Percentiles rank a stretch among this genome's conserved stretches.
These are phyloP conservation scores for Lachancea quebecensis DNA, from an alignment of 805 yeast genomes.

Conservation along the genomic window DNA sequence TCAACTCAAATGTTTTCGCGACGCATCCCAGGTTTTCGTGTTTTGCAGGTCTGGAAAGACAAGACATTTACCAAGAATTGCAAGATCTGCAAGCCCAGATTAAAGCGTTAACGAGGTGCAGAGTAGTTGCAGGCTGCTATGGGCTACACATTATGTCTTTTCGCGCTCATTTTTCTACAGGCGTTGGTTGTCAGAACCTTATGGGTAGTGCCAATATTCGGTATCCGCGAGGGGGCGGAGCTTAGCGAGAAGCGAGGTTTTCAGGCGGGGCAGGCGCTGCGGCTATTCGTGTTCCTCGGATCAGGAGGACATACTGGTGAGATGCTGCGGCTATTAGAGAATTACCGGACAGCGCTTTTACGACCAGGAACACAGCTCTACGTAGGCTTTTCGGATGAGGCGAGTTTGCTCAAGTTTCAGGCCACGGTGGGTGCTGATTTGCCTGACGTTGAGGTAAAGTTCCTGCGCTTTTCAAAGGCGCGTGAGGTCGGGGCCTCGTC, in stretches of 20 bases:
- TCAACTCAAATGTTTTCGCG: slow-evolving; percentile 4
- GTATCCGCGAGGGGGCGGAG: not conserved
- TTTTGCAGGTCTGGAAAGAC: not conserved
- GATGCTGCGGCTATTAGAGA: slow-evolving; percentile 62
- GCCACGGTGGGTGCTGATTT: slow-evolving; percentile 7
- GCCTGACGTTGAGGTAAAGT: slow-evolving; percentile 12
- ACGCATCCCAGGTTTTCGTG: slow-evolving; percentile 3
- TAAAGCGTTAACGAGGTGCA: not conserved
- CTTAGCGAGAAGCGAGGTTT: not conserved
- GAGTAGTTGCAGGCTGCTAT: not conserved
- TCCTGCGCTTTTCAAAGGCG: slow-evolving; percentile 26
- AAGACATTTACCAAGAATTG: not conserved
- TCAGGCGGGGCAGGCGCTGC: not conserved
- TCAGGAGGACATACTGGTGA: slow-evolving; percentile 98
- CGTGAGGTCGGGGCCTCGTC: slow-evolving; percentile 36
- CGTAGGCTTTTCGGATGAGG: slow-evolving; percentile 29
- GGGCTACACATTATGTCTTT: slow-evolving; percentile 1
- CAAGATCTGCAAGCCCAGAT: not conserved
- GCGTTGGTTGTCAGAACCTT: slow-evolving; percentile 4
- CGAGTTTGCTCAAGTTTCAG: slow-evolving; percentile 36
- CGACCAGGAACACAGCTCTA: slow-evolving; percentile 40
- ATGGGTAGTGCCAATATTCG: slow-evolving; percentile 8
- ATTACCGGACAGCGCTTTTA: slow-evolving; percentile 36
- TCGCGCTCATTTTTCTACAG: slow-evolving; percentile 2
- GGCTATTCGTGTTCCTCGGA: slow-evolving; percentile 61